Percentiles rank a stretch among this genome's conserved stretches.
phyloP scores from a whole-genome alignment of 352 stramenopile genomes.

The Globisporangium uncinulatum region DNA sequence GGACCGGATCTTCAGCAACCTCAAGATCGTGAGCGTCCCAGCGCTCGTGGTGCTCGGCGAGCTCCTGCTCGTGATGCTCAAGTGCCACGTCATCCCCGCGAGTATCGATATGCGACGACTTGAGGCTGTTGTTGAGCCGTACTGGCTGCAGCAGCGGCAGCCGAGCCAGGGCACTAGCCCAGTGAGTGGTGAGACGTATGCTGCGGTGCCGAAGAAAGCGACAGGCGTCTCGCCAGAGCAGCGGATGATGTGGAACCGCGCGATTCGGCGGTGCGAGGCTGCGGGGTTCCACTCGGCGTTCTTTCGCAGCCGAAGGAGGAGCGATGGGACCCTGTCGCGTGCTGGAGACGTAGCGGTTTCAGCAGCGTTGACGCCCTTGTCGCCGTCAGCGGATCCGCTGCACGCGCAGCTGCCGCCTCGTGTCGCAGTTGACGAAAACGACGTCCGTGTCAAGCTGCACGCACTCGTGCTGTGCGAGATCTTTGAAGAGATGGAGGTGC shows the following conservation, averaged over 20 bases:
- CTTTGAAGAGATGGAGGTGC: slow-evolving; percentile 64
- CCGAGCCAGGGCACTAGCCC: background rate
- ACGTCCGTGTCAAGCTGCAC: slow-evolving; percentile 31
- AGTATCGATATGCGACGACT: slow-evolving; percentile 22
- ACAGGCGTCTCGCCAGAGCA: slow-evolving; percentile 17
- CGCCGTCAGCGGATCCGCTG: background rate
- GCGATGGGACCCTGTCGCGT: too few species aligned
- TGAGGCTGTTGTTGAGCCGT: slow-evolving; percentile 35
- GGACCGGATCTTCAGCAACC: slow-evolving; percentile 34
- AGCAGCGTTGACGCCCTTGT: background rate
- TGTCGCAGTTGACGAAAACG: slow-evolving; percentile 1
- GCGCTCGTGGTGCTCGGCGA: slow-evolving; percentile 46
- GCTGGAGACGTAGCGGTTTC: background rate
- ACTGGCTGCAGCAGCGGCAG: slow-evolving; percentile 31
- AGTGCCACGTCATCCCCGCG: slow-evolving; percentile 17
- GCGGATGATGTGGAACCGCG: slow-evolving; percentile 62
- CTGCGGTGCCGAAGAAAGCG: background rate
- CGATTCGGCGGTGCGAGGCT: slow-evolving; percentile 45
- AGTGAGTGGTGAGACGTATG: background rate
- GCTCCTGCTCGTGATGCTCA: slow-evolving; percentile 41
- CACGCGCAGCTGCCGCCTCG: background rate
- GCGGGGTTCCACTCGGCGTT: slow-evolving; percentile 26
- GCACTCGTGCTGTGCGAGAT: slow-evolving; percentile 47
- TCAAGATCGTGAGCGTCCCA: slow-evolving; percentile 25
- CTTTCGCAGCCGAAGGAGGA: background rate